A percentile compares a stretch with the other conserved stretches of the same genome.
These are phyloP conservation scores for Citrullus colocynthis DNA, from an alignment of 306 rosid species.

Conservation along the genomic window DNA sequence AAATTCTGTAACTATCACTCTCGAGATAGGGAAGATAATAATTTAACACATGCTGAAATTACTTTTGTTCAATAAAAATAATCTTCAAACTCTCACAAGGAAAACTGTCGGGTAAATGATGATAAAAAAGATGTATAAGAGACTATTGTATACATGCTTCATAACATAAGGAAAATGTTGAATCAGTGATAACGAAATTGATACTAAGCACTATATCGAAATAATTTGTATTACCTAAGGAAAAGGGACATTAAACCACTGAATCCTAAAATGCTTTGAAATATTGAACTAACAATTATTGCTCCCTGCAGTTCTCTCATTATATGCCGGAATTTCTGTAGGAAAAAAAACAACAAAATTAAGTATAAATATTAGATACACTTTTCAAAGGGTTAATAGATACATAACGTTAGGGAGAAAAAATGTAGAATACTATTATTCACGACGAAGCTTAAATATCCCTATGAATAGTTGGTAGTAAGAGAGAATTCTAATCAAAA, in stretches of 20 bases:
- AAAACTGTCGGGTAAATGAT: background rate
- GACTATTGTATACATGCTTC: background rate
- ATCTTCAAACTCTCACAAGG: background rate
- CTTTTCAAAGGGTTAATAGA: background rate
- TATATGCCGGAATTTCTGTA: conserved; percentile 89
- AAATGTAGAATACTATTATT: background rate
- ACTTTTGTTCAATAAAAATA: background rate
- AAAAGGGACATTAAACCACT: conserved; percentile 80
- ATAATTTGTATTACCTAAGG: conserved; percentile 44
- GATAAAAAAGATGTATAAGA: background rate
- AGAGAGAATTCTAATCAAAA: background rate
- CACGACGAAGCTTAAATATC: background rate
- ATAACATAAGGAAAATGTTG: background rate
- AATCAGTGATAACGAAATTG: background rate
- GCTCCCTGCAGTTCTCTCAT: conserved; percentile 99
- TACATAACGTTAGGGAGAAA: background rate
- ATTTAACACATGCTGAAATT: background rate
- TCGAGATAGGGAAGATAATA: background rate
- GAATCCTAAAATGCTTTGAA: conserved; percentile 76
- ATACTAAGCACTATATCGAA: background rate
- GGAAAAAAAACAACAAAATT: background rate
- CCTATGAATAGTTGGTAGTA: background rate
- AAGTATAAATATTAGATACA: background rate
- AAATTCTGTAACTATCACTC: background rate
- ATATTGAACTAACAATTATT: conserved; percentile 72